Evolutionary conservation across 1,139 yeast species (phyloP).

Genomic region (Suhomyces wounanorum): DNA sequence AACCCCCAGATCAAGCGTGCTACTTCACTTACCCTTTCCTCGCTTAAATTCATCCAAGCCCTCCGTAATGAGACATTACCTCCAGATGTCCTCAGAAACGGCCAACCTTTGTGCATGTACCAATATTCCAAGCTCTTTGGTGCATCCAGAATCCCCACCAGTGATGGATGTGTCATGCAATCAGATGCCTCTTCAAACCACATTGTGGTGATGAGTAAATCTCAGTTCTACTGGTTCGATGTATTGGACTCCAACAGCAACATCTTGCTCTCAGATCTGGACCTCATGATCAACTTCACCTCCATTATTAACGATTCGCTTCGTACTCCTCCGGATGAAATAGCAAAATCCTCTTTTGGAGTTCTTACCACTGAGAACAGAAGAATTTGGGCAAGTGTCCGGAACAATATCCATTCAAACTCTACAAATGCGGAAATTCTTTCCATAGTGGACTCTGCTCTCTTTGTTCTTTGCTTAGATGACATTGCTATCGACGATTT

Average conservation of each 20-base stretch:
- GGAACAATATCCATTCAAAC: conserved; percentile 50
- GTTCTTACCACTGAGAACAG: conserved; percentile 88
- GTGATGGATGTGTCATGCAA: conserved; percentile 81
- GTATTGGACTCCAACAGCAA: conserved; percentile 75
- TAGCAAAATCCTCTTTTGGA: conserved; percentile 84
- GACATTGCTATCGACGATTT: conserved; percentile 69
- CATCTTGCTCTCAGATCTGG: conserved; percentile 69
- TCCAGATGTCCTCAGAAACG: conserved; percentile 68
- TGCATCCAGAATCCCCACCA: conserved; percentile 80
- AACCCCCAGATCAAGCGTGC: conserved; percentile 77
- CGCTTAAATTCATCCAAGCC: conserved; percentile 77
- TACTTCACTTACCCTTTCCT: conserved; percentile 74
- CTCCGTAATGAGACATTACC: conserved; percentile 72
- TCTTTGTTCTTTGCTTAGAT: conserved; percentile 80
- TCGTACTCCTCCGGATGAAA: conserved; percentile 58
- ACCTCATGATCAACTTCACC: conserved; percentile 71
- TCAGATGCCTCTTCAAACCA: conserved; percentile 75
- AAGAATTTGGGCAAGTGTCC: conserved; percentile 77
- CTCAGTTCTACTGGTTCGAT: conserved; percentile 93
- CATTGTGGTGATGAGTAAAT: conserved; percentile 78
- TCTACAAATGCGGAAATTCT: conserved; percentile 67
- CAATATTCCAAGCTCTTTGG: conserved; percentile 87
- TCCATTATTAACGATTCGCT: conserved; percentile 74
- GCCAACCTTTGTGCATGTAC: conserved; percentile 80
- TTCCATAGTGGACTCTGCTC: conserved; percentile 73